Conservation (phyloP, 495 filamentous ascomycete genomes). For the Podospora sp. region DNA sequence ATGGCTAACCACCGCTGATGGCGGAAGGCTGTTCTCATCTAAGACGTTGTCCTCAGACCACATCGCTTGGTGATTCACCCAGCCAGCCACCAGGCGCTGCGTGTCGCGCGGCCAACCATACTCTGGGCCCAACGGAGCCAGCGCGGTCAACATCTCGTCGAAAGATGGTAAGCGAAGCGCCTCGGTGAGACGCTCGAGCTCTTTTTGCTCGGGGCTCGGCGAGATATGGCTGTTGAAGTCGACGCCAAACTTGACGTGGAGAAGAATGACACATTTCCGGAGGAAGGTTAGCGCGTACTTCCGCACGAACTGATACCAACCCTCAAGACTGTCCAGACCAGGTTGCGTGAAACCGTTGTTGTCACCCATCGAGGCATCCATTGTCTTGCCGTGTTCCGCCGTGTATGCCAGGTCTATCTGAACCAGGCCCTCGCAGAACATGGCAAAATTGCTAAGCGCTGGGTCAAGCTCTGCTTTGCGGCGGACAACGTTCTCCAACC, state of each 20-base stretch:
- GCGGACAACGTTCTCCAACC: conserved; percentile 41
- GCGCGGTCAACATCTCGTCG: conserved; percentile 68
- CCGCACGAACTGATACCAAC: conserved; percentile 55
- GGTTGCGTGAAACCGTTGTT: conserved; percentile 49
- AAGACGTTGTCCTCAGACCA: conserved; percentile 27
- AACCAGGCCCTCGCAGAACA: conserved; percentile 44
- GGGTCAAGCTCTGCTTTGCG: conserved; percentile 37
- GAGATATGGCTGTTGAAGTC: conserved; percentile 79
- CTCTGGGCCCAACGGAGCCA: conserved; percentile 46
- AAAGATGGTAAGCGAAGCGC: conserved; percentile 74
- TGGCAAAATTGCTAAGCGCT: conserved; percentile 46
- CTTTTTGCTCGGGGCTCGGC: conserved; percentile 64
- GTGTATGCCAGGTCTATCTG: conserved; percentile 35
- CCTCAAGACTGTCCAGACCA: conserved; percentile 44
- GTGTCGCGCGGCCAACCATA: conserved; percentile 45
- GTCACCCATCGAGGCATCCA: conserved; percentile 22
- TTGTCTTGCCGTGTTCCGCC: conserved; percentile 12
- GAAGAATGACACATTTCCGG: conserved; percentile 78
- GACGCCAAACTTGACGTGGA: conserved; percentile 86
- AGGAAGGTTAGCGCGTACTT: conserved; percentile 90
- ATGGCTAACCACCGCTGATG: conserved; percentile 64
- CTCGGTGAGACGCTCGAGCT: conserved; percentile 80
- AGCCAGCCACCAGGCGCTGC: conserved; percentile 63
- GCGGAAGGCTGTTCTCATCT: conserved; percentile 24
- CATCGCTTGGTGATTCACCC: conserved; percentile 69